Percentiles rank a stretch among this genome's conserved stretches.
Evolutionary conservation across 1,139 yeast species (phyloP).

Genomic region (Debaryomyces udenii): DNA sequence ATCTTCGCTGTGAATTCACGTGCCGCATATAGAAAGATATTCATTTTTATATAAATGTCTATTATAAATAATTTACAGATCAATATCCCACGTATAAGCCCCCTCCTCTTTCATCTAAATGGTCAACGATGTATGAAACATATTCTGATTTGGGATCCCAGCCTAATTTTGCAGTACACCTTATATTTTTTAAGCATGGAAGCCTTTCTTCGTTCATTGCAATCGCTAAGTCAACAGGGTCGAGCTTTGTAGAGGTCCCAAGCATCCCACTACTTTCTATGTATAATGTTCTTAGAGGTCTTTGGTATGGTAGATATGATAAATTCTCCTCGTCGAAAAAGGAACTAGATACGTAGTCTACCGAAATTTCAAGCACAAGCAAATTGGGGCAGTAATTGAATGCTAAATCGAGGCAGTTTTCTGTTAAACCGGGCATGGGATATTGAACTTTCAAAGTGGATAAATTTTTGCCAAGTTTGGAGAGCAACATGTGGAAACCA

Average conservation of each 20-base stretch:
- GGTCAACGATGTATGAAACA: slow-evolving; percentile 47
- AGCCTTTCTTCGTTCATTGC: slow-evolving; percentile 80
- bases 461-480: slow-evolving; percentile 66
- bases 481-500: slow-evolving; percentile 62
- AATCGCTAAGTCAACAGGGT: slow-evolving; percentile 85
- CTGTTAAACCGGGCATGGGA: slow-evolving; percentile 83
- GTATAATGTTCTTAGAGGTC: slow-evolving; percentile 67
- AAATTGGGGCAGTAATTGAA: slow-evolving; percentile 78
- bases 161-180: slow-evolving; percentile 77
- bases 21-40: neutral
- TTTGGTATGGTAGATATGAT: slow-evolving; percentile 35
- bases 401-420: slow-evolving; percentile 70
- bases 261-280: slow-evolving; percentile 87
- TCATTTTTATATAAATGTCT: neutral
- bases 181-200: slow-evolving; percentile 63
- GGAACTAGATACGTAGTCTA: slow-evolving; percentile 77
- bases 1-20: neutral
- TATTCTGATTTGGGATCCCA: slow-evolving; percentile 83
- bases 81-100: slow-evolving; percentile 49
- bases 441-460: slow-evolving; percentile 68
- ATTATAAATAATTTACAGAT: slow-evolving; percentile 2
- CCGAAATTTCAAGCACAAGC: slow-evolving; percentile 62
- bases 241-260: slow-evolving; percentile 80
- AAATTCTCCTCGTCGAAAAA: slow-evolving; percentile 64
- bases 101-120: slow-evolving; percentile 44